A percentile compares a stretch with the other conserved stretches of the same genome.
Conservation (phyloP, 2,329 filamentous ascomycete genomes). For the Penicillium sclerotiorum region DNA sequence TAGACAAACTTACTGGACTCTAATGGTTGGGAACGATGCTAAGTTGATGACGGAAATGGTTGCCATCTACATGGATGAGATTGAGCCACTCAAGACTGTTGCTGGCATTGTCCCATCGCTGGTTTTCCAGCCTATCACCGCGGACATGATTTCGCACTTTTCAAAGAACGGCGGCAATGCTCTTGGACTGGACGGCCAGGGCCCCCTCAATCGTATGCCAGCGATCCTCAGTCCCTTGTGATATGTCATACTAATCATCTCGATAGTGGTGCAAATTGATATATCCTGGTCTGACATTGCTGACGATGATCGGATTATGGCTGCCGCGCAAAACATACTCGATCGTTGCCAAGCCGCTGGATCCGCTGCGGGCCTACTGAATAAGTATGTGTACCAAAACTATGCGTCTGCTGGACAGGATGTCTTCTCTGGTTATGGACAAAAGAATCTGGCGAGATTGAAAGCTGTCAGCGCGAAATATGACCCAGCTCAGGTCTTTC, state of each 20-base stretch:
- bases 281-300: conserved; percentile 3
- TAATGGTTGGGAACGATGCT: conserved; percentile 3
- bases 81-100: conserved; percentile 3
- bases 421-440: conserved; percentile 46
- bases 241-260: background rate
- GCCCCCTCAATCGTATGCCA: conserved; percentile 1
- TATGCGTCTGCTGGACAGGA: conserved; percentile 50
- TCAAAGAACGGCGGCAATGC: conserved; percentile 38
- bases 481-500: conserved; percentile 46
- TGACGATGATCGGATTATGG: conserved; percentile 1
- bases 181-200: conserved; percentile 31
- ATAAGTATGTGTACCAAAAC: conserved; percentile 50
- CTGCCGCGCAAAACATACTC: conserved; percentile 3
- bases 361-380: background rate
- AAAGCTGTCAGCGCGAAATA: conserved; percentile 39
- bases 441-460: conserved; percentile 36
- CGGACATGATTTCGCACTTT: conserved; percentile 33
- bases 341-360: background rate
- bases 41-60: background rate
- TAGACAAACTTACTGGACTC: conserved; percentile 2
- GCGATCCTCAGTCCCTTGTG: background rate
- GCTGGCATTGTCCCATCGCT: conserved; percentile 21
- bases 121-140: conserved; percentile 38
- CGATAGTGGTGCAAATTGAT: conserved; percentile 3
- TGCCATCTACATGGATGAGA: conserved; percentile 4